Conservation (phyloP, 768 basidiomycete genomes). For the Tremella yokohamensis region DNA sequence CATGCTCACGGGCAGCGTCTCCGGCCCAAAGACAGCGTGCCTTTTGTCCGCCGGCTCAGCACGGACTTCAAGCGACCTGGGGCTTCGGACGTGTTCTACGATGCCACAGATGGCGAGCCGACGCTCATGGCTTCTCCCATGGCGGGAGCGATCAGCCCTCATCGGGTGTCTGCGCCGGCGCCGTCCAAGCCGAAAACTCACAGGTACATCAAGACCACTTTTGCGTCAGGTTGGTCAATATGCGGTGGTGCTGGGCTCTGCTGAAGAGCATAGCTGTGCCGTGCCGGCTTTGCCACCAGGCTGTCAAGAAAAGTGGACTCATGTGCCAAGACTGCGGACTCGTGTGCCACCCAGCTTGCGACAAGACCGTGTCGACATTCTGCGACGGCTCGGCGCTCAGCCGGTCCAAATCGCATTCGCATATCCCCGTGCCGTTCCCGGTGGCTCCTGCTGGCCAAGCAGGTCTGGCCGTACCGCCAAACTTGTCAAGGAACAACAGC, state of each 20-base stretch:
- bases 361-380: neutral
- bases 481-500: too few species aligned
- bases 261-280: slow-evolving; percentile 63
- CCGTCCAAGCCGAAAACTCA: slow-evolving; percentile 60
- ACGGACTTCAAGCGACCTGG: slow-evolving; percentile 75
- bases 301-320: slow-evolving; percentile 79
- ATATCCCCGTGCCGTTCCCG: too few species aligned
- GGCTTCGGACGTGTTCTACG: slow-evolving; percentile 26
- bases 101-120: neutral
- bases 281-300: slow-evolving; percentile 75
- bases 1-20: slow-evolving; percentile 56
- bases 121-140: slow-evolving; percentile 1
- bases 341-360: slow-evolving; percentile 64
- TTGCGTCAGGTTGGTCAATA: slow-evolving; percentile 74
- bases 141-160: slow-evolving; percentile 15
- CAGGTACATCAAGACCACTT: slow-evolving; percentile 84
- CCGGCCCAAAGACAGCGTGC: slow-evolving; percentile 89
- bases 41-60: slow-evolving; percentile 88
- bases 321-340: slow-evolving; percentile 86
- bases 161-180: slow-evolving; percentile 53
- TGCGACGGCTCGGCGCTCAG: neutral
- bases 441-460: too few species aligned
- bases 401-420: slow-evolving; percentile 4
- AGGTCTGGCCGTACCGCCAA: too few species aligned
- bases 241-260: neutral